These are phyloP conservation scores for Sarcodon aspratus DNA, from an alignment of 768 basidiomycete species.

Conservation along the genomic window DNA sequence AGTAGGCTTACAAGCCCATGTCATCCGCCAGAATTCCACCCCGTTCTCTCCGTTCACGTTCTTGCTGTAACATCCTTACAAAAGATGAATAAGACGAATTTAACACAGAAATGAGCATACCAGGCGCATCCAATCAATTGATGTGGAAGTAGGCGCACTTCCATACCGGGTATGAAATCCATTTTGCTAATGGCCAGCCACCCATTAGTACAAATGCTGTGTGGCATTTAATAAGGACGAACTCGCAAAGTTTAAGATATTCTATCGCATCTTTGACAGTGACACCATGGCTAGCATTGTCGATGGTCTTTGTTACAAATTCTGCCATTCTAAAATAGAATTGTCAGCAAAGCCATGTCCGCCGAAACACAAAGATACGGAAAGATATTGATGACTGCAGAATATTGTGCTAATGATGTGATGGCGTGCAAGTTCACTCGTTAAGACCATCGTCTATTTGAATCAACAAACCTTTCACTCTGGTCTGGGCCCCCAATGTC, in stretches of 20 bases:
- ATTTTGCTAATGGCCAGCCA: slow-evolving; percentile 24
- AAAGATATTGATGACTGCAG: not conserved
- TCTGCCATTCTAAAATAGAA: slow-evolving; percentile 37
- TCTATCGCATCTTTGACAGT: slow-evolving; percentile 42
- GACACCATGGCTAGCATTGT: slow-evolving; percentile 41
- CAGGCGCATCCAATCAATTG: slow-evolving; percentile 72
- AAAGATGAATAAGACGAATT: too few relatives aligned
- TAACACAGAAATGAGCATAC: slow-evolving; percentile 17
- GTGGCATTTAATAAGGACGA: slow-evolving; percentile 6
- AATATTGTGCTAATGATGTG: not conserved
- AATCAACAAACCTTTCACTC: slow-evolving; percentile 26
- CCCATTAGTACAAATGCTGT: not conserved
- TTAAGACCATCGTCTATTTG: not conserved
- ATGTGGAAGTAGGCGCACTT: slow-evolving; percentile 60
- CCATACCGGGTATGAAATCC: slow-evolving; percentile 56
- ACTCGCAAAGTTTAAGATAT: slow-evolving; percentile 41
- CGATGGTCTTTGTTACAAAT: slow-evolving; percentile 49
- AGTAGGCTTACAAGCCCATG: slow-evolving; percentile 42
- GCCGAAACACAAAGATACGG: not conserved
- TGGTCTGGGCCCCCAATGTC: slow-evolving; percentile 54
- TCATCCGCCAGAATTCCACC: slow-evolving; percentile 68
- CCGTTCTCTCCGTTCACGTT: slow-evolving; percentile 30
- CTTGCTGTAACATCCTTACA: slow-evolving; percentile 57
- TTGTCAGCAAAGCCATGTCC: not conserved
- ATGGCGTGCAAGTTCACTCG: too few relatives aligned